A percentile compares a stretch with the other conserved stretches of the same genome.
Conservation (phyloP, 257 asterid genomes). For the Solanum ossicruentum region DNA sequence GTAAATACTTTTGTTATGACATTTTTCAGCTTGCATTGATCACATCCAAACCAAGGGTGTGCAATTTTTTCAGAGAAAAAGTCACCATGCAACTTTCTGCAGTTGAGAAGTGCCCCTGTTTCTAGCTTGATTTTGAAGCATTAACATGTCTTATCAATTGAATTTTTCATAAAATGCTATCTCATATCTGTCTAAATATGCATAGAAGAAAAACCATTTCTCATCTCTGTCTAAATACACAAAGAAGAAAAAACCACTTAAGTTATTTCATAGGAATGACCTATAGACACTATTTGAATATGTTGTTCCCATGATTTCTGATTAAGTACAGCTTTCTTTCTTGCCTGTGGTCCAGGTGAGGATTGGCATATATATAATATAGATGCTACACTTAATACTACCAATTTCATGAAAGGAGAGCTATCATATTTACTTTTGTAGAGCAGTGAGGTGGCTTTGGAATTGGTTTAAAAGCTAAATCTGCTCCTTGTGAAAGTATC, state of each 20-base stretch:
- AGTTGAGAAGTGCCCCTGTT: background rate
- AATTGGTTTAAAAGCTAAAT: background rate
- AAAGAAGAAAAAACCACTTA: background rate
- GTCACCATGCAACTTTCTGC: background rate
- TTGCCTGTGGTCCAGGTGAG: background rate
- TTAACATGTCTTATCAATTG: background rate
- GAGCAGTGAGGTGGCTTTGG: background rate
- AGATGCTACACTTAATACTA: background rate
- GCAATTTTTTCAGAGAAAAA: background rate
- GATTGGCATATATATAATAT: background rate
- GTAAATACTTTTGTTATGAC: too few species aligned
- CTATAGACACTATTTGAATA: background rate
- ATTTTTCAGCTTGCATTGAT: background rate
- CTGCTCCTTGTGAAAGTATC: background rate
- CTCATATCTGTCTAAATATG: too few species aligned
- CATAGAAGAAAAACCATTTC: too few species aligned
- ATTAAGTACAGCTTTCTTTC: background rate
- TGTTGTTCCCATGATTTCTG: background rate
- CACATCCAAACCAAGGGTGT: background rate
- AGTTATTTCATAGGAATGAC: background rate
- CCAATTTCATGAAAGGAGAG: background rate
- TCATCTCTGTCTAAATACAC: background rate
- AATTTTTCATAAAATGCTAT: background rate
- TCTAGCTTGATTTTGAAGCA: background rate
- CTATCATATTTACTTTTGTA: background rate